Base-by-base conservation (phyloP, 1,284 basidiomycete species). In the Pseudozyma tsukubaensis region DNA sequence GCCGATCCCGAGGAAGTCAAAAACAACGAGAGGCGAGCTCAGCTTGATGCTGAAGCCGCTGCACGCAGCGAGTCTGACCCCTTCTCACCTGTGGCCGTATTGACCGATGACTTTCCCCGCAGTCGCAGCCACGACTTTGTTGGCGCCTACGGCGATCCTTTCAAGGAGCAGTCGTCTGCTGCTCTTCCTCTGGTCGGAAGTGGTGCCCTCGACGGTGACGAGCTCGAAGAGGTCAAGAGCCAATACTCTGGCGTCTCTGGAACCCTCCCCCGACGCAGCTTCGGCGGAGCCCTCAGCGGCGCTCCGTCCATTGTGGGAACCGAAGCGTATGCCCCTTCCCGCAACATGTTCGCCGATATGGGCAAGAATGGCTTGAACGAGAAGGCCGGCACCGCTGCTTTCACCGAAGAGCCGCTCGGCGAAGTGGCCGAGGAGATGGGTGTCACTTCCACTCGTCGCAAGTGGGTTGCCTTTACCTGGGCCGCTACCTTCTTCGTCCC, bases 401-500 rank as follows among this genome's bases (percentile, higher is more conserved):
- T 77, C 62, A 69, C 67, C 42, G 72, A 72, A 10, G 77, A 76
- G 42, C 75, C 76, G 21, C 54, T 56, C 4, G 78, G 77, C 16
- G 94, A 97, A 86, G 93, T 92, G 7, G 89, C 91, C 0, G 95
- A 98, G 84, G 90, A 94, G 19, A 85, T 96, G 77, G 92, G 91
- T 83, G 92, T 94, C 83, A 89, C 89, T 4, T 89, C 90, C 3
- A 91, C 91, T 7, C 89, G 94, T 50, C 88, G 92, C 44, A 88
- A 92, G 62, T 99, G 96, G 96, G 92, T 97, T 6, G 88, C 89
- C 14, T 85, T 97, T 1, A 94, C 92, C 69, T 94, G 93, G 91
- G 84, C 92, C n/a, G 87, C 97, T 55, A 99, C 94, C 0, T 98
- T 89, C 87, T 98, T 92, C 92, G 86, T 94, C 8, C 96, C 95